phyloP scores from a whole-genome alignment of 148 eudicot genomes.

The Talinum fruticosum region DNA sequence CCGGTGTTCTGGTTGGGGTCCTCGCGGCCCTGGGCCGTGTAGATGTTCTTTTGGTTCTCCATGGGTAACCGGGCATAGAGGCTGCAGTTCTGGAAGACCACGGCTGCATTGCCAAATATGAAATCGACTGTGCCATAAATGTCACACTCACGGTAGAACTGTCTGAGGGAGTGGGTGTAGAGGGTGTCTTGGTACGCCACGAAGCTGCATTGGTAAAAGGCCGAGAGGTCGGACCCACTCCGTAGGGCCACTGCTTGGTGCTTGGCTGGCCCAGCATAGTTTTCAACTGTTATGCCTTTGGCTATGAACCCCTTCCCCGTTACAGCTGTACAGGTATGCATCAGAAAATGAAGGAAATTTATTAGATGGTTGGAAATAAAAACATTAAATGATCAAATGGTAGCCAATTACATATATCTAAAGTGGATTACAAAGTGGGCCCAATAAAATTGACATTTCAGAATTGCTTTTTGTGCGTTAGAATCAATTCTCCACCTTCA shows the following conservation, averaged over 20 bases:
- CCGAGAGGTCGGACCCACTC: conserved; percentile 65
- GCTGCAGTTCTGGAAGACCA: conserved; percentile 72
- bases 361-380: no score
- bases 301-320: conserved; percentile 77
- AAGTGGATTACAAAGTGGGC: background rate
- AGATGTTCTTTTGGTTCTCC: conserved; percentile 58
- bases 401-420: background rate
- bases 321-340: conserved; percentile 52
- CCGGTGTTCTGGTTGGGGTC: conserved; percentile 94
- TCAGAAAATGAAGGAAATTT: conserved; percentile 6
- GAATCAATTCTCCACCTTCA: background rate
- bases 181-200: conserved; percentile 88
- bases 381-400: no score
- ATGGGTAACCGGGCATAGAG: conserved; percentile 66
- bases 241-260: conserved; percentile 92
- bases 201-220: conserved; percentile 86
- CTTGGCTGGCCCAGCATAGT: conserved; percentile 76
- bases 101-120: conserved; percentile 91
- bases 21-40: conserved; percentile 87
- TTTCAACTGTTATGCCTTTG: conserved; percentile 79
- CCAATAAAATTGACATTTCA: background rate
- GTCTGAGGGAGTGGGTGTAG: conserved; percentile 78
- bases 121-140: conserved; percentile 87
- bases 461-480: background rate
- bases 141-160: conserved; percentile 87